Percentiles rank a stretch among this genome's conserved stretches.
Conservation (phyloP, 1,284 basidiomycete species). For the Papiliotrema laurentii region DNA sequence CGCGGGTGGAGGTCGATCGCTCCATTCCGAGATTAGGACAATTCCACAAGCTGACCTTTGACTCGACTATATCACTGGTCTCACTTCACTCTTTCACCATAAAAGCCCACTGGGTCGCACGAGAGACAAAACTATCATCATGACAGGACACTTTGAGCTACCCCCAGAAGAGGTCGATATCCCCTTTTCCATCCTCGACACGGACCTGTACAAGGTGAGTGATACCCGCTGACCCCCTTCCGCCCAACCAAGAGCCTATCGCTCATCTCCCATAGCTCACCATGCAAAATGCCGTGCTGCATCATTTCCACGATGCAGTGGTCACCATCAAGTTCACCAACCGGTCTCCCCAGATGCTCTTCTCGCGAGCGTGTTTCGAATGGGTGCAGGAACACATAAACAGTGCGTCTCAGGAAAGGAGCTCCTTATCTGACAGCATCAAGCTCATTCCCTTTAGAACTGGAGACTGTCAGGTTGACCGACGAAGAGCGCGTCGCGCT, state of each 20-base stretch:
- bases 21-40: too few relatives aligned
- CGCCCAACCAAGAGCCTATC: not conserved
- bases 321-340: constrained; percentile 76
- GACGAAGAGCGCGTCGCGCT: constrained; percentile 68
- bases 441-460: too few relatives aligned
- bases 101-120: too few relatives aligned
- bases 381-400: constrained; percentile 62
- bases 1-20: too few relatives aligned
- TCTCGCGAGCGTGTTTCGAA: constrained; percentile 66
- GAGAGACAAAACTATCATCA: not conserved
- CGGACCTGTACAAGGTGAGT: constrained; percentile 87
- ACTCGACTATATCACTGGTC: too few relatives aligned
- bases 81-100: too few relatives aligned
- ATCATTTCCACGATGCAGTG: constrained; percentile 67
- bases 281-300: constrained; percentile 91
- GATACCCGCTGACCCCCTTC: not conserved
- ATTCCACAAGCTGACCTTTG: too few relatives aligned
- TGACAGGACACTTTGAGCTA: not conserved
- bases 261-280: constrained; percentile 60
- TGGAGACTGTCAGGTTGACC: constrained; percentile 62
- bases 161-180: constrained; percentile 31
- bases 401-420: constrained; percentile 57
- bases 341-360: constrained; percentile 65
- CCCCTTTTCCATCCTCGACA: constrained; percentile 75
- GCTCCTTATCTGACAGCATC: constrained; percentile 3